phyloP scores from a whole-genome alignment of 2,329 filamentous ascomycete genomes.

The Fusarium sp. region DNA sequence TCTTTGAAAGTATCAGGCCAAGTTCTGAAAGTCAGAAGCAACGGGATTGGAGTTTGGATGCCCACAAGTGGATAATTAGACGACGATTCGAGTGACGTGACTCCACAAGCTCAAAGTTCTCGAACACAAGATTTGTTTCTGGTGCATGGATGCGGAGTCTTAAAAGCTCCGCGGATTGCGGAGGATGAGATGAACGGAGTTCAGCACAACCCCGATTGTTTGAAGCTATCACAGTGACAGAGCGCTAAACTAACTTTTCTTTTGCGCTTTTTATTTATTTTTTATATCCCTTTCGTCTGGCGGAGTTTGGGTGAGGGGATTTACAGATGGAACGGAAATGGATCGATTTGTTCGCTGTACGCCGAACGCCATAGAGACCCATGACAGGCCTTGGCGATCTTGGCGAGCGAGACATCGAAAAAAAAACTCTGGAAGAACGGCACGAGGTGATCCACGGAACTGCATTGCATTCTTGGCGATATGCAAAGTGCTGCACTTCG shows the following conservation, averaged over 20 bases:
- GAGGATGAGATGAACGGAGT: constrained; percentile 2
- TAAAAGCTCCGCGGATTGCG: constrained; percentile 15
- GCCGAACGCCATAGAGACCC: background rate
- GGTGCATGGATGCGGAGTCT: background rate
- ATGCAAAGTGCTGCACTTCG: background rate
- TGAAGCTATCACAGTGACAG: background rate
- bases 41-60: constrained; percentile 9
- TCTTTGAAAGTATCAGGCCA: background rate
- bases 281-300: background rate
- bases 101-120: constrained; percentile 23
- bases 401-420: background rate
- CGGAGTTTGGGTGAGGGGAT: background rate
- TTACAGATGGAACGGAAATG: background rate
- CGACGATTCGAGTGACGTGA: constrained; percentile 1
- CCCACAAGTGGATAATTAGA: constrained; percentile 8
- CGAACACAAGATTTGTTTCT: constrained; percentile 9
- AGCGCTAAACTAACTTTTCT: background rate
- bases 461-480: constrained; percentile 15
- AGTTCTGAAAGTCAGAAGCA: background rate
- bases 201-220: background rate
- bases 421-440: constrained; percentile 23
- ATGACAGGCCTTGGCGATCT: constrained; percentile 15
- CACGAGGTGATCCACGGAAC: constrained; percentile 19
- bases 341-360: constrained; percentile 5
- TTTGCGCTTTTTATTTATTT: background rate